A percentile compares a stretch with the other conserved stretches of the same genome.
Conservation (phyloP, 352 stramenopile genomes). For the Globisporangium camurandrum region DNA sequence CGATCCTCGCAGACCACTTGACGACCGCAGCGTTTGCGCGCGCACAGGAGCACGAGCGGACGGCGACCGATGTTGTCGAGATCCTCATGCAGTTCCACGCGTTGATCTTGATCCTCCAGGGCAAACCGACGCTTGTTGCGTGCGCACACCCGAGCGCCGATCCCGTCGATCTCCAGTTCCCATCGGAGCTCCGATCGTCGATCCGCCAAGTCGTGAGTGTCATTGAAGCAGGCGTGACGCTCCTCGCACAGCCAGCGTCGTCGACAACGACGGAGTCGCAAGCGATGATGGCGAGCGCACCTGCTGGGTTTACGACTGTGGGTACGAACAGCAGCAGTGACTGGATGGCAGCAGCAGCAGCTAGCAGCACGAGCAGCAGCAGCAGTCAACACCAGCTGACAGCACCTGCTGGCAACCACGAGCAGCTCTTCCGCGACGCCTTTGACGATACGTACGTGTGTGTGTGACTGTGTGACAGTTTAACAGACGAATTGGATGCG, state of each 20-base stretch:
- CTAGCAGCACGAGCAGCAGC: too few species aligned
- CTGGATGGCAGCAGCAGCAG: not conserved
- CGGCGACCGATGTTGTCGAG: conserved; percentile 25
- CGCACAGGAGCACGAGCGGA: conserved; percentile 1
- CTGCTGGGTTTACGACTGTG: not conserved
- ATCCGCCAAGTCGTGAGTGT: conserved; percentile 44
- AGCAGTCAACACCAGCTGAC: conserved; percentile 6
- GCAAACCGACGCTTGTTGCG: conserved; percentile 16
- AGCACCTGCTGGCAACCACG: not conserved
- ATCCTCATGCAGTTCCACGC: conserved; percentile 41
- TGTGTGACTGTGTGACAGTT: not conserved
- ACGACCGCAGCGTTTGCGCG: conserved; percentile 3
- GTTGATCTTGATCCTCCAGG: conserved; percentile 69
- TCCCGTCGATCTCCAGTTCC: conserved; percentile 44
- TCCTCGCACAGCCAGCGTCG: conserved; percentile 15
- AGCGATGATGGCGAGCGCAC: not conserved
- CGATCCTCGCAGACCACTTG: conserved; percentile 32
- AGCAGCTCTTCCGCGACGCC: conserved; percentile 6
- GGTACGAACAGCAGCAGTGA: conserved; percentile 2
- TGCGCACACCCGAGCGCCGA: conserved; percentile 53
- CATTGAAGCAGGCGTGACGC: conserved; percentile 24
- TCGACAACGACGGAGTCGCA: not conserved
- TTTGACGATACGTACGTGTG: conserved; percentile 37
- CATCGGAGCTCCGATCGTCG: conserved; percentile 44
- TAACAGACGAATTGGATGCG: too few species aligned